Evolutionary conservation across 306 rosid species (phyloP), one percentile per base, ranked within the genome.

Genomic region (Cercis canadensis): DNA sequence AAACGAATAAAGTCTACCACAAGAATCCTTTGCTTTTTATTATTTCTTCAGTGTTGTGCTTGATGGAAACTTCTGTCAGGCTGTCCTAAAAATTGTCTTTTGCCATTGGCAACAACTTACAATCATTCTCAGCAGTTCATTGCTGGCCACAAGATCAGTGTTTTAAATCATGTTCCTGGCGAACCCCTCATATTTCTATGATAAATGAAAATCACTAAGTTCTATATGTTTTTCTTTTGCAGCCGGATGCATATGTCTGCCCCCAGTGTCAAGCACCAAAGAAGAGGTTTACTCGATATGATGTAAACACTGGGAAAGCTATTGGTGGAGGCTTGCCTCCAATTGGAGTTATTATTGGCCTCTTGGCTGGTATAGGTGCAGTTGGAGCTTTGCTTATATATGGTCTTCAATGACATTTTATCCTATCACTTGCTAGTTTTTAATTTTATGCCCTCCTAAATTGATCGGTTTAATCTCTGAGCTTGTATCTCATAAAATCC

Each of bases 321-420:
- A 81, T 95, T 31, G 99, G 96, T 8, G 97, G 99, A 0, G 85
- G 84, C 15, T 83, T 95, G 89, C 99, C 96, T 58, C 99, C 99
- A 7, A 70, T 95, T 73, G 92, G 96, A 33, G 99, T 95, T 54
- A 87, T 95, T 63, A 72, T 92, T 80, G 99, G 96, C 55, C 83
- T 89, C 14, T 31, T 89, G 31, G 96, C 84, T 69, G 99, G 99
- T 53, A 4, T 95, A 41, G 96, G 86, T 73, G 99, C 78, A 14
- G 92, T 91, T 34, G 97, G 91, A 65, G 97, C 99, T 19, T 79
- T 95, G 90, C 99, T 95, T 86, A 83, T 91, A 33, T 95, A 84
- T 85, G 97, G 97, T 65, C 97, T 95, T 84, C 99, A 94, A 80
- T 95, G 83, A 87, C 63, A 53, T 39, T 61, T 61, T 24, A n/a